Base-by-base conservation (phyloP, 176 grass and related monocot species). In the Triticum turgidum region DNA sequence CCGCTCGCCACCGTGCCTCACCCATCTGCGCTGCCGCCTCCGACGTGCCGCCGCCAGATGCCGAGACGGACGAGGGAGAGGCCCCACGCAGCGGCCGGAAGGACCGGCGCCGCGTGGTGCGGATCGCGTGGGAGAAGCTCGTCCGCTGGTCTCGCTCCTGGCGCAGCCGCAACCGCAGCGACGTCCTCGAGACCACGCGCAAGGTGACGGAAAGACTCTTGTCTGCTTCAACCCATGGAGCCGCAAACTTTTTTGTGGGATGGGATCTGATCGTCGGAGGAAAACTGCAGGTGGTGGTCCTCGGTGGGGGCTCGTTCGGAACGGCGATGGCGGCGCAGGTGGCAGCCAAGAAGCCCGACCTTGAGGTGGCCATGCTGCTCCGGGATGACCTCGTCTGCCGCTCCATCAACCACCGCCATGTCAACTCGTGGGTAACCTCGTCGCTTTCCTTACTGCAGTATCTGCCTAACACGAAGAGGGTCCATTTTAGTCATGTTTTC, bases 51-150 rank as follows among this genome's bases (percentile, higher is more conserved):
- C 63, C 74, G 65, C 44, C 27, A 69, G 27, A 82, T 12, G 77
- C 25, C 11, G 39, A 74, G 6, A 15, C 59, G 30, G 66, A 54
- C 69, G 77, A 45, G 12, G 89, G 73, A 41, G 83, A 42, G 24
- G 33, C 80, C 1, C 65, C 80, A 20, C 66, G 78, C 18, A 79
- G 86, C 45, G 85, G 68, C 9, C 81, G 92, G 5, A 83, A 80
- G 83, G 90, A 95, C 21, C 86, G 84, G 21, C 86, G 91, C 62
- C 84, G 86, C 30, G 90, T 45, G 32, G 91, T 98, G 74, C 72
- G 91, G 58, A 85, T 91, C 78, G 93, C 93, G 30, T 95, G 93
- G 96, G 96, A 98, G 93, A 98, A 98, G 90, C 91, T 98, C 5
- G 86, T 98, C 17, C 88, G 93, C 10, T 98, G 93, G 93, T 98